Conservation (phyloP, 1,284 basidiomycete genomes). For the Cystobasidium slooffiae region DNA sequence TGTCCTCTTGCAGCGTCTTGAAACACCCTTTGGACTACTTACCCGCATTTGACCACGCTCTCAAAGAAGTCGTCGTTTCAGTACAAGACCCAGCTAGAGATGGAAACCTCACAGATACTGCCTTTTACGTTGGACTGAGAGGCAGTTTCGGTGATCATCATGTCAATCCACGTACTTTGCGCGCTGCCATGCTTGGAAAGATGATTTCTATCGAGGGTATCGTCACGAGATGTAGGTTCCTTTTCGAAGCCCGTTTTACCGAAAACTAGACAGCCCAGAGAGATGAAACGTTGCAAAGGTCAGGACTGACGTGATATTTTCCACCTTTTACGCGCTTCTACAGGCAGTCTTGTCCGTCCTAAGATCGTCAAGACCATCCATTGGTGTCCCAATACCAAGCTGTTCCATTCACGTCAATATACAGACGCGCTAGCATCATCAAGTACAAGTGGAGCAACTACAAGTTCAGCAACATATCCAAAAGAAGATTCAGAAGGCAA, state of each 20-base stretch:
- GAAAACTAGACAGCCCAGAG: too few species aligned
- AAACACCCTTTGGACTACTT: slow-evolving; percentile 86
- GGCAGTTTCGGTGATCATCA: slow-evolving; percentile 99
- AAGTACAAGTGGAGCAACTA: slow-evolving; percentile 67
- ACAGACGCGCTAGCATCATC: slow-evolving; percentile 88
- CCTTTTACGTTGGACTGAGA: slow-evolving; percentile 82
- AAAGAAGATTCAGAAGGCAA: slow-evolving; percentile 89
- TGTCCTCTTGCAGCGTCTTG: slow-evolving; percentile 66
- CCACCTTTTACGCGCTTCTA: neutral
- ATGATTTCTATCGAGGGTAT: slow-evolving; percentile 99
- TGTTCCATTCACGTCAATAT: slow-evolving; percentile 88
- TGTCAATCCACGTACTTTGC: slow-evolving; percentile 90
- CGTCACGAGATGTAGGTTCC: slow-evolving; percentile 79
- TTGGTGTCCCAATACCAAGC: slow-evolving; percentile 82
- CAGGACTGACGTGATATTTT: slow-evolving; percentile 14
- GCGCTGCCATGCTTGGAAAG: slow-evolving; percentile 85
- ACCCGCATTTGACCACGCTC: slow-evolving; percentile 89
- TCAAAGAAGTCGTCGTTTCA: slow-evolving; percentile 74
- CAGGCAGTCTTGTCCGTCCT: slow-evolving; percentile 88
- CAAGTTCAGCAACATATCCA: slow-evolving; percentile 88
- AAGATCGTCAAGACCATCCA: slow-evolving; percentile 98
- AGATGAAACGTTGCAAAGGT: neutral
- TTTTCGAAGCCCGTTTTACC: neutral
- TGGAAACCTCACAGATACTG: slow-evolving; percentile 60
- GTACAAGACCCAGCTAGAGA: slow-evolving; percentile 81